Percentiles rank a stretch among this genome's conserved stretches.
Conservation (phyloP, 1,284 basidiomycete species). For the Fistulina hepatica region DNA sequence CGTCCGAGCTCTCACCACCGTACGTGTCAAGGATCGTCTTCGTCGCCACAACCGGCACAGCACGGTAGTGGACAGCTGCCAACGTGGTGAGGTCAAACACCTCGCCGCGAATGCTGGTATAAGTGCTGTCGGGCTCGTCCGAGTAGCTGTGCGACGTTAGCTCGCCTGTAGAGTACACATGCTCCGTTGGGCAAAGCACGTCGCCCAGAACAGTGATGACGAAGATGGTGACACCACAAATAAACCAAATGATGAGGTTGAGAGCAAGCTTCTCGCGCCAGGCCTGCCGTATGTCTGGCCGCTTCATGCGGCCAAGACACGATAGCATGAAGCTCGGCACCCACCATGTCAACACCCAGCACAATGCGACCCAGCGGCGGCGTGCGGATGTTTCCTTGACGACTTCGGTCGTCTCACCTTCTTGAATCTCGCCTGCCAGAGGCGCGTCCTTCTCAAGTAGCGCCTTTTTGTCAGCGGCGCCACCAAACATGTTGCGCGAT, state of each 20-base stretch:
- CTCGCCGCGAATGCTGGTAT: conserved; percentile 82
- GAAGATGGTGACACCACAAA: conserved; percentile 81
- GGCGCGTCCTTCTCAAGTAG: conserved; percentile 69
- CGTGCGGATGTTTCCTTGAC: conserved; percentile 73
- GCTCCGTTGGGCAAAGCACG: conserved; percentile 90
- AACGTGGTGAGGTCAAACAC: conserved; percentile 74
- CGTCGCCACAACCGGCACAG: conserved; percentile 65
- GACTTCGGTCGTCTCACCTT: conserved; percentile 81
- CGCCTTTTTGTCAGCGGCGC: conserved; percentile 64
- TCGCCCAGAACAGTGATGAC: conserved; percentile 85
- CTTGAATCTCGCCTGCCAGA: conserved; percentile 70
- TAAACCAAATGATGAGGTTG: conserved; percentile 94
- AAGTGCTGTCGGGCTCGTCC: conserved; percentile 63
- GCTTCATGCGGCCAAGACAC: conserved; percentile 83
- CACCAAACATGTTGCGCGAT: conserved; percentile 85
- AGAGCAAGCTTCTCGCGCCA: conserved; percentile 97
- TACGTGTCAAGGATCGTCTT: conserved; percentile 74
- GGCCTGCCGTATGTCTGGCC: conserved; percentile 87
- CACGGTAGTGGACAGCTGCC: conserved; percentile 49
- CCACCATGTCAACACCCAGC: conserved; percentile 91
- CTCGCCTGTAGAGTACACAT: conserved; percentile 79
- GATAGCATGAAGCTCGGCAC: conserved; percentile 65
- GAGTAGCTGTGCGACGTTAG: conserved; percentile 60
- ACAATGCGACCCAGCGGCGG: conserved; percentile 80
- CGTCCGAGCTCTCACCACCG: conserved; percentile 67